These are phyloP conservation scores for Colletotrichum sp. DNA, from an alignment of 2,329 filamentous ascomycete genomes.

Conservation along the genomic window DNA sequence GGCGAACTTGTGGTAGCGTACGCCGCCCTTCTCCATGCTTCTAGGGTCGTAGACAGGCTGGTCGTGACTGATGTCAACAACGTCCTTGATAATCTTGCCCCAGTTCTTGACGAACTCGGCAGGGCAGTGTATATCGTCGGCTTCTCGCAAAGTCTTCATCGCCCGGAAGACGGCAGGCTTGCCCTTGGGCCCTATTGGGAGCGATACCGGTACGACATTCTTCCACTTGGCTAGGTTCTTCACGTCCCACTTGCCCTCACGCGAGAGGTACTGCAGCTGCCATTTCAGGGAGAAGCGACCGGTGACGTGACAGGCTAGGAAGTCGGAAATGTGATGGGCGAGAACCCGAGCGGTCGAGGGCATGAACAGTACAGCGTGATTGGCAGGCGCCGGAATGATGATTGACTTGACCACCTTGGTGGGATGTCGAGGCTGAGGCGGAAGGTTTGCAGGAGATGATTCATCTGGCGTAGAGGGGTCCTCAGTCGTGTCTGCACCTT, in stretches of 20 bases:
- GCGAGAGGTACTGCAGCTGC: slow-evolving; percentile 89
- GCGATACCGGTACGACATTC: slow-evolving; percentile 77
- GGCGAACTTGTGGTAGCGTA: slow-evolving; percentile 84
- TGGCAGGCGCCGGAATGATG: slow-evolving; percentile 77
- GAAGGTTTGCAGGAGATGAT: slow-evolving; percentile 40
- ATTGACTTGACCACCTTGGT: slow-evolving; percentile 67
- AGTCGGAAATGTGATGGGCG: slow-evolving; percentile 82
- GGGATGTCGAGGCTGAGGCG: slow-evolving; percentile 54
- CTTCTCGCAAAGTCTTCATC: slow-evolving; percentile 91
- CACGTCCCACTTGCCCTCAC: slow-evolving; percentile 95
- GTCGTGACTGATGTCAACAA: slow-evolving; percentile 92
- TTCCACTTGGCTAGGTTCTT: slow-evolving; percentile 96
- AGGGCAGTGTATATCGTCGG: slow-evolving; percentile 83
- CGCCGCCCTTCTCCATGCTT: slow-evolving; percentile 68
- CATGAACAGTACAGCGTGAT: slow-evolving; percentile 84
- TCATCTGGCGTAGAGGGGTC: slow-evolving; percentile 54
- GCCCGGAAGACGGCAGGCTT: slow-evolving; percentile 73
- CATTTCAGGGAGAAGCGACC: slow-evolving; percentile 81
- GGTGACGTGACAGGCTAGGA: slow-evolving; percentile 77
- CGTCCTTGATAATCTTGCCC: slow-evolving; percentile 70
- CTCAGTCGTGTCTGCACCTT: slow-evolving; percentile 42
- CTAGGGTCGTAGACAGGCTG: slow-evolving; percentile 86
- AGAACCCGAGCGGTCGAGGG: slow-evolving; percentile 77
- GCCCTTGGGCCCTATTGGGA: slow-evolving; percentile 65
- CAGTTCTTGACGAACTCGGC: slow-evolving; percentile 72